These are phyloP conservation scores for Nannochloris sp. DNA, from an alignment of 139 green algal genomes.

Conservation along the genomic window DNA sequence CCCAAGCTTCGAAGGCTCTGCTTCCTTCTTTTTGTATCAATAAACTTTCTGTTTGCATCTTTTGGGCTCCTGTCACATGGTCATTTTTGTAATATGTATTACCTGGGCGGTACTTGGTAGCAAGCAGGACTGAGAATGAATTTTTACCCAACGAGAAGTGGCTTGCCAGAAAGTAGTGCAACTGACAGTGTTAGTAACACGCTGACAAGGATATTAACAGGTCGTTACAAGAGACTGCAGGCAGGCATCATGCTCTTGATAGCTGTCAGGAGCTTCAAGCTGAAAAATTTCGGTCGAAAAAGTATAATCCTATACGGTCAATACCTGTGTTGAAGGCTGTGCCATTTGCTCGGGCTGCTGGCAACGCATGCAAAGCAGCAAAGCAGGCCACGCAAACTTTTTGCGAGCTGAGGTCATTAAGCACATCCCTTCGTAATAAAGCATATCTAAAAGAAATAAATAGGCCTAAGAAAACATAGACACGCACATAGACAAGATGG, in stretches of 20 bases:
- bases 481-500: neutral
- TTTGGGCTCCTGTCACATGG: too few relatives aligned
- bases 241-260: neutral
- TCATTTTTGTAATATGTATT: too few relatives aligned
- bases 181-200: neutral
- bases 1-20: too few relatives aligned
- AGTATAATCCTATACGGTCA: neutral
- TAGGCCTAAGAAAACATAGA: neutral
- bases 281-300: neutral
- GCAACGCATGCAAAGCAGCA: neutral
- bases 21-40: too few relatives aligned
- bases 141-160: too few relatives aligned
- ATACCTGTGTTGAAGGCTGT: neutral
- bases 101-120: too few relatives aligned
- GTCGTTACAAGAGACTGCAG: neutral
- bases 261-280: neutral
- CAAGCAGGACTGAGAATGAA: too few relatives aligned
- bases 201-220: too few relatives aligned
- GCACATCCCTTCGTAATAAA: neutral
- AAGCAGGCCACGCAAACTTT: neutral
- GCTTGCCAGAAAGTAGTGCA: too few relatives aligned
- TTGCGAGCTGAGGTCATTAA: neutral
- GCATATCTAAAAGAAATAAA: neutral
- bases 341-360: too few relatives aligned
- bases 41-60: too few relatives aligned